phyloP scores from a whole-genome alignment of 164 flowering plant species.

The Liriodendron chinense region DNA sequence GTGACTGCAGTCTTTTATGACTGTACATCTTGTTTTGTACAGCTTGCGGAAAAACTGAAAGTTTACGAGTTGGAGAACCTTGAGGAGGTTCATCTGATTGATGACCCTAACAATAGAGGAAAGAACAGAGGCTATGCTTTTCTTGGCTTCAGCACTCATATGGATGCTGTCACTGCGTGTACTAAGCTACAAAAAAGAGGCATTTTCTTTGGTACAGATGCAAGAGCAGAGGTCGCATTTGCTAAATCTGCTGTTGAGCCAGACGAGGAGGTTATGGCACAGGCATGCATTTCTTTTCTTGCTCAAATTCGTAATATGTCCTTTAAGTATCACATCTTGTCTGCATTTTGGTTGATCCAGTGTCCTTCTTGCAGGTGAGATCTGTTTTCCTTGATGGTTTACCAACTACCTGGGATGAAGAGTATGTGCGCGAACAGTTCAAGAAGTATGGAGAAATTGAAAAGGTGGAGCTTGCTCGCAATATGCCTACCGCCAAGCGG shows the following conservation, averaged over 20 bases:
- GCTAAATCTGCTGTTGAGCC: slow-evolving; percentile 29
- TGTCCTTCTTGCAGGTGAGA: slow-evolving; percentile 27
- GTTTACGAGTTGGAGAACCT: slow-evolving; percentile 25
- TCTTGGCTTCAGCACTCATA: slow-evolving; percentile 29
- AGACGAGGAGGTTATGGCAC: slow-evolving; percentile 29
- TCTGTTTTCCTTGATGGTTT: slow-evolving; percentile 33
- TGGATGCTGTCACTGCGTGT: slow-evolving; percentile 35
- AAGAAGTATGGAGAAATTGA: slow-evolving; percentile 29
- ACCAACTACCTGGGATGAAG: slow-evolving; percentile 30
- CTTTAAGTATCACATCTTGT: slow-evolving; percentile 5
- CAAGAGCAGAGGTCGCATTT: slow-evolving; percentile 28
- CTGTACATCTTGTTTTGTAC: slow-evolving; percentile 5
- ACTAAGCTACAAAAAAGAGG: slow-evolving; percentile 23
- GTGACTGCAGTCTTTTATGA: not conserved
- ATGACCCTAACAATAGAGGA: slow-evolving; percentile 21
- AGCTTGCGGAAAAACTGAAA: slow-evolving; percentile 23
- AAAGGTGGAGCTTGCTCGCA: slow-evolving; percentile 31
- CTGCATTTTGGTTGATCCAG: slow-evolving; percentile 23
- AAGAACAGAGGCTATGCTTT: slow-evolving; percentile 35
- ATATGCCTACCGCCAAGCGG: slow-evolving; percentile 36
- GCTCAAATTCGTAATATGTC: not conserved
- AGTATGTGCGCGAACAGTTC: slow-evolving; percentile 16
- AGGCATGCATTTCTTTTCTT: slow-evolving; percentile 14
- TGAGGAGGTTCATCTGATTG: slow-evolving; percentile 27
- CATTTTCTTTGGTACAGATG: slow-evolving; percentile 23